Percentiles rank a stretch among this genome's conserved stretches.
Evolutionary conservation across 169 alveolate genomes (phyloP).

Genomic region (Cyclospora cayetanensis): DNA sequence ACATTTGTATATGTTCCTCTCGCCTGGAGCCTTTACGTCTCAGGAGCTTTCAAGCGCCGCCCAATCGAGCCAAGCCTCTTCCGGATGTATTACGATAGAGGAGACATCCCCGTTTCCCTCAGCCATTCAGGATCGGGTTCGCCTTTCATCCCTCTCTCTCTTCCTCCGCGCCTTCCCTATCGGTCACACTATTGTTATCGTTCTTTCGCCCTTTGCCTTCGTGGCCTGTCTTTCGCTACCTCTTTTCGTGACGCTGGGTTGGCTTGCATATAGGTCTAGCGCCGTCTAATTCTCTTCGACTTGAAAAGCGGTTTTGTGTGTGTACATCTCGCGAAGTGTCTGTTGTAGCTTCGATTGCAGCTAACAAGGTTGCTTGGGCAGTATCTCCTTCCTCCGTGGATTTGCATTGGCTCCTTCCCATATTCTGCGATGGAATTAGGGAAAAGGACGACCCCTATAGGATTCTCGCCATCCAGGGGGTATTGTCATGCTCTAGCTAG

Average conservation of each 20-base stretch:
- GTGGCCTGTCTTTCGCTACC: not conserved
- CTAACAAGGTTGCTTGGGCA: constrained; percentile 87
- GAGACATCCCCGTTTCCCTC: constrained; percentile 93
- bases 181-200: too few species aligned
- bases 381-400: constrained; percentile 88
- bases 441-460: constrained; percentile 93
- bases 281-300: not conserved
- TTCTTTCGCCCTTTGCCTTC: too few species aligned
- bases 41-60: constrained; percentile 44
- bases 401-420: constrained; percentile 93
- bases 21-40: too few species aligned
- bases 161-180: not conserved
- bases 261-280: not conserved
- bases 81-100: constrained; percentile 93
- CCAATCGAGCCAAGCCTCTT: constrained; percentile 85
- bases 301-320: not conserved
- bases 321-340: not conserved
- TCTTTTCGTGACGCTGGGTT: not conserved
- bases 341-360: constrained; percentile 61
- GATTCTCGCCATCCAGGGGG: constrained; percentile 87
- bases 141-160: not conserved
- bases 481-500: too few species aligned
- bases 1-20: not conserved
- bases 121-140: constrained; percentile 65
- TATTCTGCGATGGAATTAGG: constrained; percentile 95